Evolutionary conservation across 2,329 filamentous ascomycete species (phyloP).

Genomic region (Xylariaceae sp.): DNA sequence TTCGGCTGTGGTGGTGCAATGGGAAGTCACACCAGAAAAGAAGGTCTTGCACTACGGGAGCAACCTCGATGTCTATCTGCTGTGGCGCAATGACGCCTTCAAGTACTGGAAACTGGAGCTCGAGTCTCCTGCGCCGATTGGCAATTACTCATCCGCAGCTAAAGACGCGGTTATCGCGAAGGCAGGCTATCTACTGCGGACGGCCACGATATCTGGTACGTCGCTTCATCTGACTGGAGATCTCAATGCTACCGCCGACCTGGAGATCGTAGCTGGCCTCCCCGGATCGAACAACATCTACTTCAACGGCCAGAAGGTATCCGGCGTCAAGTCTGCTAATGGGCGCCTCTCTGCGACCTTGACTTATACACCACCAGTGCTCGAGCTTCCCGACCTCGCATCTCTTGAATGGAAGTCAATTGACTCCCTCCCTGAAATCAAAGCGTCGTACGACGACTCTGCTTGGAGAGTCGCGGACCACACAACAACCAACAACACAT

Average conservation of each 20-base stretch:
- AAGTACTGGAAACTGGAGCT: conserved; percentile 71
- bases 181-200: conserved; percentile 68
- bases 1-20: conserved; percentile 41
- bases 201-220: conserved; percentile 59
- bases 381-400: conserved; percentile 63
- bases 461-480: conserved; percentile 65
- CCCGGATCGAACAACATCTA: conserved; percentile 51
- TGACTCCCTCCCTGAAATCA: conserved; percentile 74
- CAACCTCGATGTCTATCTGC: conserved; percentile 60
- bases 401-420: conserved; percentile 70
- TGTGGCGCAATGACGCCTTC: conserved; percentile 68
- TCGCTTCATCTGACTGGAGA: conserved; percentile 71
- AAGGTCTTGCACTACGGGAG: conserved; percentile 56
- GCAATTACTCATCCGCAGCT: conserved; percentile 33
- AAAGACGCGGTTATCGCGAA: conserved; percentile 60
- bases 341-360: conserved; percentile 43
- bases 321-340: conserved; percentile 39
- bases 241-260: conserved; percentile 69
- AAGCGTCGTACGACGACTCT: conserved; percentile 69
- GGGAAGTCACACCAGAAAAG: conserved; percentile 59
- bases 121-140: conserved; percentile 46
- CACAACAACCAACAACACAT: conserved; percentile 62
- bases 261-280: conserved; percentile 72
- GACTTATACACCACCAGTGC: conserved; percentile 15
- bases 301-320: conserved; percentile 61